Percentiles rank a stretch among this genome's conserved stretches.
Evolutionary conservation across 2,329 filamentous ascomycete genomes (phyloP).

Genomic region (Calonectria pauciramosa): DNA sequence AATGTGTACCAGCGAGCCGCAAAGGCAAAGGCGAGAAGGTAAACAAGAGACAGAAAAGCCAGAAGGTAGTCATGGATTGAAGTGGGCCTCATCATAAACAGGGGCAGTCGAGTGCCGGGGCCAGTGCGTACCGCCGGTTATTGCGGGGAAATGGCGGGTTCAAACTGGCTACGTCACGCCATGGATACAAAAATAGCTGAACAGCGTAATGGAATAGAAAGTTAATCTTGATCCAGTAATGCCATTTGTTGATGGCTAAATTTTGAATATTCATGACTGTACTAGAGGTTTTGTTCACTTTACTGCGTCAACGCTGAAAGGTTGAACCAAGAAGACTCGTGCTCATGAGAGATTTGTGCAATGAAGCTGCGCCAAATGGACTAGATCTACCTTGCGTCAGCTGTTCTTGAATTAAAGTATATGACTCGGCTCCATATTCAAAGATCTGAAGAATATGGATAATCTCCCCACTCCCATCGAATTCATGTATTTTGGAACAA

Average conservation of each 20-base stretch:
- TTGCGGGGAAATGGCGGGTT: not conserved
- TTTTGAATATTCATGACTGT: not conserved
- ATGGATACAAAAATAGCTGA: not conserved
- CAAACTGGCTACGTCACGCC: not conserved
- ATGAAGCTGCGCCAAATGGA: not conserved
- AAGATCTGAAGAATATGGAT: not conserved
- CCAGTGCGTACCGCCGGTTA: not conserved
- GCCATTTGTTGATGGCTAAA: not conserved
- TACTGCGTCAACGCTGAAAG: not conserved
- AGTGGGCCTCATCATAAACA: not conserved
- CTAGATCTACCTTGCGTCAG: not conserved
- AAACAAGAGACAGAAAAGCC: not conserved
- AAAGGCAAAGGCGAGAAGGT: not conserved
- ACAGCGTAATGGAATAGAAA: not conserved
- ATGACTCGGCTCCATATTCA: not conserved
- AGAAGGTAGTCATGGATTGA: not conserved
- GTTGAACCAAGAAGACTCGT: not conserved
- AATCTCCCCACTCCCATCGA: not conserved
- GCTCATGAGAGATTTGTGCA: no score
- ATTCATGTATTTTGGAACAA: not conserved
- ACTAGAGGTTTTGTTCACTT: not conserved
- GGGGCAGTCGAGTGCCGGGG: not conserved
- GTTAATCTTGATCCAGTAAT: not conserved
- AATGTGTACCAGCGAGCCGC: not conserved
- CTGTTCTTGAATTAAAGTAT: not conserved